phyloP scores from a whole-genome alignment of 108 stramenopile genomes.

The Asterionellopsis glacialis region DNA sequence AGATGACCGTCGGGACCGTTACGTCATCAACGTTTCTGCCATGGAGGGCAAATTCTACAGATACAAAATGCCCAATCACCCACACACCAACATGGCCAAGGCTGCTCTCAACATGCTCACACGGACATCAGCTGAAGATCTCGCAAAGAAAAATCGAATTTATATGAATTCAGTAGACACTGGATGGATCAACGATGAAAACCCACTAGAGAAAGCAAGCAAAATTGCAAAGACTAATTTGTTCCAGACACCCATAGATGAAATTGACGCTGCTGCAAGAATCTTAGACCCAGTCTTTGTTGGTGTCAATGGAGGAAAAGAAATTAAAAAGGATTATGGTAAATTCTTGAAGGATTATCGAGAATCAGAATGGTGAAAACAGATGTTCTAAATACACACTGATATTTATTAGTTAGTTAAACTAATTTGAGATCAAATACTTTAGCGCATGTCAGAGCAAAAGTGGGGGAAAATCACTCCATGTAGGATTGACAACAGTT shows the following conservation, averaged over 20 bases:
- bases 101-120: slow-evolving; percentile 93
- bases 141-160: slow-evolving; percentile 65
- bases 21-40: slow-evolving; percentile 88
- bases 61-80: slow-evolving; percentile 89
- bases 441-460: too few species aligned
- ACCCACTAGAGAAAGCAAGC: slow-evolving; percentile 76
- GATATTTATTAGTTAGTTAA: too few species aligned
- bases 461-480: too few species aligned
- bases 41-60: slow-evolving; percentile 95
- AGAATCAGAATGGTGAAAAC: slow-evolving; percentile 75
- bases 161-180: slow-evolving; percentile 93
- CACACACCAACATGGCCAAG: slow-evolving; percentile 94
- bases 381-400: not conserved
- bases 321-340: slow-evolving; percentile 34
- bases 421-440: too few species aligned
- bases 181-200: slow-evolving; percentile 93
- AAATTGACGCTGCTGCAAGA: slow-evolving; percentile 87
- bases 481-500: too few species aligned
- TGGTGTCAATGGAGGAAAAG: slow-evolving; percentile 38
- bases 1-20: slow-evolving; percentile 55
- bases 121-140: slow-evolving; percentile 78
- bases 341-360: slow-evolving; percentile 85
- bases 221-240: slow-evolving; percentile 71
- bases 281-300: slow-evolving; percentile 81
- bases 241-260: slow-evolving; percentile 93